phyloP scores from a whole-genome alignment of 768 basidiomycete genomes.

The Lentinula boryana region DNA sequence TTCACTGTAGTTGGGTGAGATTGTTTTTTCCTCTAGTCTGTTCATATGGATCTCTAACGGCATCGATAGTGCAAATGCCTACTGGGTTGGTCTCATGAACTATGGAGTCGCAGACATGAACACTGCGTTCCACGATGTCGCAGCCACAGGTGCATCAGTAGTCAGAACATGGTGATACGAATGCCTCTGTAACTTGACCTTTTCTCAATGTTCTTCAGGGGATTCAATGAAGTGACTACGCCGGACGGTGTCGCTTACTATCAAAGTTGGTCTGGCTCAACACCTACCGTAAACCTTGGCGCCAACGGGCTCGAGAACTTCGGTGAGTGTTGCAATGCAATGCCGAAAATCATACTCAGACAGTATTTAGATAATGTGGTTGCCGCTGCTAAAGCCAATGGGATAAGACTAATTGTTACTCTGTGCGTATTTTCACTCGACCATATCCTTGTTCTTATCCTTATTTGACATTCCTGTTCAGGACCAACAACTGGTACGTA shows the following conservation, averaged over 20 bases:
- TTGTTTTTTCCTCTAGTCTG: background rate
- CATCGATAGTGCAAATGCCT: conserved; percentile 38
- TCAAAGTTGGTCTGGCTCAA: conserved; percentile 46
- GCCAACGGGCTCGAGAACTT: conserved; percentile 46
- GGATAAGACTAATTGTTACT: conserved; percentile 53
- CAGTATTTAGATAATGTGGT: conserved; percentile 42
- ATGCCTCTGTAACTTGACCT: conserved; percentile 11
- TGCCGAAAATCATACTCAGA: background rate
- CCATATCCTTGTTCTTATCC: background rate
- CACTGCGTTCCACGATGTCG: conserved; percentile 47
- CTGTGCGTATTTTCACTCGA: conserved; percentile 28
- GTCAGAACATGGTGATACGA: conserved; percentile 22
- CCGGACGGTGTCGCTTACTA: conserved; percentile 39
- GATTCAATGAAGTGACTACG: conserved; percentile 49
- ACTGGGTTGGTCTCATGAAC: conserved; percentile 50
- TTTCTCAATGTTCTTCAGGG: conserved; percentile 21
- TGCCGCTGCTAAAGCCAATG: conserved; percentile 53
- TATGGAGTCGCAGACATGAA: conserved; percentile 42
- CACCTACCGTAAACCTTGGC: conserved; percentile 48
- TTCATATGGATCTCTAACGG: background rate
- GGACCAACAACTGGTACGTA: conserved; percentile 52
- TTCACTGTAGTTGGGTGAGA: conserved; percentile 35
- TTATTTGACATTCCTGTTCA: conserved; percentile 10
- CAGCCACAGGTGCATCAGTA: conserved; percentile 41
- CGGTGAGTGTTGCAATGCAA: conserved; percentile 21